A percentile compares a stretch with the other conserved stretches of the same genome.
phyloP scores from a whole-genome alignment of 495 filamentous ascomycete species.

The Oidiodendron maius region DNA sequence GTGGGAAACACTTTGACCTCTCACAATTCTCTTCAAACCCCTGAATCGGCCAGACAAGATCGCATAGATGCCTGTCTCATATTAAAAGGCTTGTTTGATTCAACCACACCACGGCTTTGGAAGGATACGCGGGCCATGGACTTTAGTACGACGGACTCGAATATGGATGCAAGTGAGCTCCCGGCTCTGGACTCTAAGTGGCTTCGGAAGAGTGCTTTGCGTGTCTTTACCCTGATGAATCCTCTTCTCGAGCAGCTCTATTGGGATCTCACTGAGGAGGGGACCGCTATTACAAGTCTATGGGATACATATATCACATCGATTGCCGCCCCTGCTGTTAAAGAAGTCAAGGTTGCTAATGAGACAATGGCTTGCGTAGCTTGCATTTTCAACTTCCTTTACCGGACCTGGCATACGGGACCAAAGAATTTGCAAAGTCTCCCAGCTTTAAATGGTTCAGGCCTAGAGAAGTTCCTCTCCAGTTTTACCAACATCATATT shows the following conservation, averaged over 20 bases:
- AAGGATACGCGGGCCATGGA: constrained; percentile 62
- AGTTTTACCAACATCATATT: constrained; percentile 54
- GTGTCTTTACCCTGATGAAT: constrained; percentile 59
- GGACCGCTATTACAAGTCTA: constrained; percentile 45
- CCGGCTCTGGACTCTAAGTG: constrained; percentile 78
- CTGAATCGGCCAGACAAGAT: constrained; percentile 26
- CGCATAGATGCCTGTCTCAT: constrained; percentile 51
- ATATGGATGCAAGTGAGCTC: constrained; percentile 63
- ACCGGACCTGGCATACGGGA: constrained; percentile 56
- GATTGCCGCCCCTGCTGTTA: constrained; percentile 69
- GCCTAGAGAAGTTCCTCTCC: constrained; percentile 44
- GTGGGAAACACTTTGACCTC: constrained; percentile 37
- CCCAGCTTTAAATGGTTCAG: neutral
- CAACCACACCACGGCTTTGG: constrained; percentile 62
- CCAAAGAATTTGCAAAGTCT: constrained; percentile 13
- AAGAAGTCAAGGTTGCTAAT: constrained; percentile 83
- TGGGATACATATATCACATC: constrained; percentile 67
- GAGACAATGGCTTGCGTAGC: constrained; percentile 78
- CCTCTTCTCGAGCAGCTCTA: constrained; percentile 53
- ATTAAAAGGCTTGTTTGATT: constrained; percentile 63
- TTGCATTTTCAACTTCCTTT: constrained; percentile 58
- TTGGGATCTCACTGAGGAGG: constrained; percentile 38
- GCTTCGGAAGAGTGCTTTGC: constrained; percentile 64
- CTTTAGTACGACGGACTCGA: constrained; percentile 17
- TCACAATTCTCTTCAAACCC: neutral